Evolutionary conservation across 129 eudicot species (phyloP).

Genomic region (Heracleum sosnowskyi): DNA sequence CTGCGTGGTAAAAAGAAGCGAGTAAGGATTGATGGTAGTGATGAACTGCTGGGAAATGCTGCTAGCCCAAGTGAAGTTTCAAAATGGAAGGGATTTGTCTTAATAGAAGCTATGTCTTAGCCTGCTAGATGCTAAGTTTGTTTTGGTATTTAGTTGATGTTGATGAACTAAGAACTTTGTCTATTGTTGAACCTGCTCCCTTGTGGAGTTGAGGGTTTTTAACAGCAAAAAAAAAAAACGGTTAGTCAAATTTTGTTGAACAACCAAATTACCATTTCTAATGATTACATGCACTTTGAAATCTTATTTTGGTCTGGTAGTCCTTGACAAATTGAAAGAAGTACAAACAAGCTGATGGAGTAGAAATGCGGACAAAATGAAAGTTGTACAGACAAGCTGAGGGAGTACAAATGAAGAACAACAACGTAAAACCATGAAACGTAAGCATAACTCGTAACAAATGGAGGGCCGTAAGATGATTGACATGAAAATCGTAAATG

Average conservation of each 20-base stretch:
- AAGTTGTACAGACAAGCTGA: neutral
- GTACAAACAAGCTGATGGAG: neutral
- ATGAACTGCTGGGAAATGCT: too few species aligned
- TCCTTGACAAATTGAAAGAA: neutral
- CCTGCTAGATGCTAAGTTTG: too few species aligned
- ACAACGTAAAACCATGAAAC: neutral
- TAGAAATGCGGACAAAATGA: neutral
- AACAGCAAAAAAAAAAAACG: too few species aligned
- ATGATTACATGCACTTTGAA: neutral
- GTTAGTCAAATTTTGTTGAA: neutral
- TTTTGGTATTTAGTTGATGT: too few species aligned
- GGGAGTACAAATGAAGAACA: neutral
- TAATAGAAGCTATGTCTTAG: too few species aligned
- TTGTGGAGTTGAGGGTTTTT: too few species aligned
- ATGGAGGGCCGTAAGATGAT: neutral
- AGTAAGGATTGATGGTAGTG: too few species aligned
- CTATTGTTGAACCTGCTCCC: too few species aligned
- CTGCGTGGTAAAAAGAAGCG: too few species aligned
- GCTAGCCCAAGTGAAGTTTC: too few species aligned
- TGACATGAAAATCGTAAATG: neutral
- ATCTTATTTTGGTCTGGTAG: neutral
- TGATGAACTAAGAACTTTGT: too few species aligned
- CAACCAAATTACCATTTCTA: neutral
- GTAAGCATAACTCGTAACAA: neutral
- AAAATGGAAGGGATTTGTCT: too few species aligned